These are phyloP conservation scores for Endotrypanum monterogeii DNA, from an alignment of 208 protist species.

Conservation along the genomic window DNA sequence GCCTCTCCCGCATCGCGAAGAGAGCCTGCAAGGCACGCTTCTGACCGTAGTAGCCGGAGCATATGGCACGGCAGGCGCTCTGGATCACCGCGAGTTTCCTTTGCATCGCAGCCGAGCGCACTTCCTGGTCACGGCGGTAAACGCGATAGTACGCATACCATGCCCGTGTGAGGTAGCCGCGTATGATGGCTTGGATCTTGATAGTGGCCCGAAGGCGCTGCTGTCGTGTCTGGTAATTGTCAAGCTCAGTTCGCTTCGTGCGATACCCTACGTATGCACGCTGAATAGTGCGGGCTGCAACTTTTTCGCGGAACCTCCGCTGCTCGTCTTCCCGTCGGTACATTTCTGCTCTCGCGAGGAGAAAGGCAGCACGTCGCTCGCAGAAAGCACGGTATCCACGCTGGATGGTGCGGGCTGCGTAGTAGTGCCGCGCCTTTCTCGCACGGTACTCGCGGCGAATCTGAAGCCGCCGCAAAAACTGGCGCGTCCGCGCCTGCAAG, in stretches of 20 bases:
- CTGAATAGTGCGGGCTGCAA: constrained; percentile 80
- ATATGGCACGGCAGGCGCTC: constrained; percentile 43
- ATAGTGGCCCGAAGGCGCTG: constrained; percentile 60
- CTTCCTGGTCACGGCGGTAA: constrained; percentile 72
- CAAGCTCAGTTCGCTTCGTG: constrained; percentile 43
- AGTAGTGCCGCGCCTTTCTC: constrained; percentile 44
- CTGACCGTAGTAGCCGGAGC: constrained; percentile 35
- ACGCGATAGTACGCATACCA: constrained; percentile 86
- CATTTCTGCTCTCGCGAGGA: constrained; percentile 57
- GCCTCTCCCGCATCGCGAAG: constrained; percentile 27
- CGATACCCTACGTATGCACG: constrained; percentile 56
- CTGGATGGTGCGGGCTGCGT: constrained; percentile 79
- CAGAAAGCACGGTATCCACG: constrained; percentile 68
- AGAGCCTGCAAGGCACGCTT: constrained; percentile 33
- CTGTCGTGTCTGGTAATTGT: constrained; percentile 34
- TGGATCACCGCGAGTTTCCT: constrained; percentile 67
- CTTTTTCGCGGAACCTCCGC: constrained; percentile 37
- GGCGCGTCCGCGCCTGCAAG: constrained; percentile 68
- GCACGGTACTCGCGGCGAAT: constrained; percentile 64
- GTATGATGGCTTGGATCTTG: constrained; percentile 74
- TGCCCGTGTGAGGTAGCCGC: constrained; percentile 79
- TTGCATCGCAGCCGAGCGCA: constrained; percentile 70
- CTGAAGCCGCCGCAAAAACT: constrained; percentile 69
- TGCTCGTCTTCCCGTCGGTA: constrained; percentile 68
- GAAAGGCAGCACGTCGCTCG: constrained; percentile 38